phyloP scores from a whole-genome alignment of 2,329 filamentous ascomycete species.

The Coniochaeta sp. region DNA sequence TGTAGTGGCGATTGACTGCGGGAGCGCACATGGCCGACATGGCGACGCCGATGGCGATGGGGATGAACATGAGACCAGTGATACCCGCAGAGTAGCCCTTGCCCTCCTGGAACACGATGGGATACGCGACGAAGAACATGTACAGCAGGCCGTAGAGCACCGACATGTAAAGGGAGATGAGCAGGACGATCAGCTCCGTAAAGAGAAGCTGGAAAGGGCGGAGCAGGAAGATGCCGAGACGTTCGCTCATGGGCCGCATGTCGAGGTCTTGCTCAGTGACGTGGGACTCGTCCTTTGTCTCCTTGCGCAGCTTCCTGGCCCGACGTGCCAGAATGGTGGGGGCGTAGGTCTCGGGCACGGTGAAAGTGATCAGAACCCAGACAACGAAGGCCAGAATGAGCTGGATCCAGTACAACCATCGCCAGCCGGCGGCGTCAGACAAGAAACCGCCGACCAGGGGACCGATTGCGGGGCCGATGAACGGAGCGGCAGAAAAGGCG shows the following conservation, averaged over 20 bases:
- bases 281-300: slow-evolving; percentile 57
- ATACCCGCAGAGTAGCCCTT: slow-evolving; percentile 70
- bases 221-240: slow-evolving; percentile 66
- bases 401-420: slow-evolving; percentile 85
- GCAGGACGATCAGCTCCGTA: slow-evolving; percentile 74
- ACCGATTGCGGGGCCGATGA: slow-evolving; percentile 72
- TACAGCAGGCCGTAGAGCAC: slow-evolving; percentile 69
- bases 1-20: slow-evolving; percentile 74
- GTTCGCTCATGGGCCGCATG: slow-evolving; percentile 57
- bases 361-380: slow-evolving; percentile 74
- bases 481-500: slow-evolving; percentile 74
- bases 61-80: slow-evolving; percentile 83
- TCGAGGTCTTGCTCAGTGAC: slow-evolving; percentile 80
- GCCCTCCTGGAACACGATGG: slow-evolving; percentile 66
- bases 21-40: slow-evolving; percentile 60
- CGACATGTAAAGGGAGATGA: slow-evolving; percentile 79
- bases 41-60: slow-evolving; percentile 68
- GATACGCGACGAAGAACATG: slow-evolving; percentile 69
- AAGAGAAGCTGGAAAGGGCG: slow-evolving; percentile 83
- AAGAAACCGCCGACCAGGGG: slow-evolving; percentile 73
- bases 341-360: slow-evolving; percentile 84
- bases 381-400: slow-evolving; percentile 64
- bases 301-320: slow-evolving; percentile 63
- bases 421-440: slow-evolving; percentile 62
- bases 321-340: slow-evolving; percentile 66